Percentiles rank a stretch among this genome's conserved stretches.
phyloP scores from a whole-genome alignment of 2,329 filamentous ascomycete species.

The Colletotrichum higginsianum region DNA sequence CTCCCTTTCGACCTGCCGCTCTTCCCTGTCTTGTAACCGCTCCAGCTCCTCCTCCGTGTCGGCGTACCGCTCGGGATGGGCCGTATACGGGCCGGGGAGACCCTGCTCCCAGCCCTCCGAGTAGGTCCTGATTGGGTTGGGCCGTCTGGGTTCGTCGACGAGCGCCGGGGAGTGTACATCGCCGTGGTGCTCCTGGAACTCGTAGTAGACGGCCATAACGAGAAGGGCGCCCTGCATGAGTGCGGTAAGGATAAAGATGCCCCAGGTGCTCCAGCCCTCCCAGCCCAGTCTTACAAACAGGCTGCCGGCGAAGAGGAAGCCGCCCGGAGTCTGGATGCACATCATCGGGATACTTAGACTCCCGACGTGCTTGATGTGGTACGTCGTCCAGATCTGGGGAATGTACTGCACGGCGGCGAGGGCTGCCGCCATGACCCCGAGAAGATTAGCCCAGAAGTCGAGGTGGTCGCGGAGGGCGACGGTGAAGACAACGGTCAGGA shows the following conservation, averaged over 20 bases:
- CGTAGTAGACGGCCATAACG: slow-evolving; percentile 84
- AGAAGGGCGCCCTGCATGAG: slow-evolving; percentile 86
- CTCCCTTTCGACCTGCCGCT: slow-evolving; percentile 65
- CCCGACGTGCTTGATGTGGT: slow-evolving; percentile 85
- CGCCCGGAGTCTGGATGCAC: slow-evolving; percentile 96
- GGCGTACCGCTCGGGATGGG: slow-evolving; percentile 67
- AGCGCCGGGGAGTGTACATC: slow-evolving; percentile 41
- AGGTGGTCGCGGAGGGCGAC: slow-evolving; percentile 75
- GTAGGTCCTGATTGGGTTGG: slow-evolving; percentile 60
- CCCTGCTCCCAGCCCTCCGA: slow-evolving; percentile 67
- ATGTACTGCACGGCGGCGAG: slow-evolving; percentile 93
- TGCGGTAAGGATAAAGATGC: slow-evolving; percentile 90
- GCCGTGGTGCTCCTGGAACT: slow-evolving; percentile 64
- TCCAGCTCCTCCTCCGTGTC: slow-evolving; percentile 67
- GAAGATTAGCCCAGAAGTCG: slow-evolving; percentile 84
- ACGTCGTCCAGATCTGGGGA: slow-evolving; percentile 95
- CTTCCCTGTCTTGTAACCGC: slow-evolving; percentile 65
- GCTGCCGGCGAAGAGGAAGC: slow-evolving; percentile 89
- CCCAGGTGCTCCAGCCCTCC: slow-evolving; percentile 95
- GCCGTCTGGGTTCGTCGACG: slow-evolving; percentile 49
- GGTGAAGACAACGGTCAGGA: slow-evolving; percentile 79
- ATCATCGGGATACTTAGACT: slow-evolving; percentile 98
- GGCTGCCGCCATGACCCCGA: slow-evolving; percentile 83
- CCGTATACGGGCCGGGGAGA: slow-evolving; percentile 65
- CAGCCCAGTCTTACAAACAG: slow-evolving; percentile 84